Base-by-base conservation (phyloP, 139 green algal species). In the Auxenochlorella protothecoides region DNA sequence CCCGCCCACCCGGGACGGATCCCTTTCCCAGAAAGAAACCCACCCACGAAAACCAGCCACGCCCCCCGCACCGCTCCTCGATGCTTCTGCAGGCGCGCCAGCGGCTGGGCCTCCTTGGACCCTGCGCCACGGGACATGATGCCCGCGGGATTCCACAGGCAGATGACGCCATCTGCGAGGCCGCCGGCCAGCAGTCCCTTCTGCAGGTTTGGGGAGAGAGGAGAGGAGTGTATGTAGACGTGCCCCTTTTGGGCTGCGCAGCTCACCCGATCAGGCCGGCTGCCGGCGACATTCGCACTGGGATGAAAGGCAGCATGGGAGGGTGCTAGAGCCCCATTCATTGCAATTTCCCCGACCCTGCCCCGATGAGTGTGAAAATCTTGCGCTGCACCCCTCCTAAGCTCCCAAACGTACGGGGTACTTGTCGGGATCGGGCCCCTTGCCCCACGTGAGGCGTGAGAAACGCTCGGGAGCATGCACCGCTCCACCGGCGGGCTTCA, bases 121-220 rank as follows among this genome's bases (percentile, higher is more conserved):
- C 81, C 78, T 44, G 81, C 65, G 55, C 82, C 75, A 15, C 76
- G 79, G 10, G 62, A 66, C n/a, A 96, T 62, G 53, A 98, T 86
- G 13, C 75, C 75, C 4, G 84, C 79, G 5, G 95, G 90, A 77
- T 98, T 89, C 90, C 92, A 99, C 53, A 99, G 71, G 55, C 79
- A 87, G 7, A 99, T 85, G 3, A 80, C 87, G 57, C 95, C 95
- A 70, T 98, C 92, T 4, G 87, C 81, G 13, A 98, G 84, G 10
- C 92, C 94, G 27, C 95, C 95, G 13, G 93, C 95, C 68, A 98
- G 77, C 13, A 98, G 74, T 5, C 95, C 92, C 56, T 88, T 75
- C 90, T 96, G 86, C 70, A 79, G 13, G 16, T 51, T 8, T 55
- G 53, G 60, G 52, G 27, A 13, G 27, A 44, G 27, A 44, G 27